phyloP scores from a whole-genome alignment of 345 rosid species.

The Kandelia obovata region DNA sequence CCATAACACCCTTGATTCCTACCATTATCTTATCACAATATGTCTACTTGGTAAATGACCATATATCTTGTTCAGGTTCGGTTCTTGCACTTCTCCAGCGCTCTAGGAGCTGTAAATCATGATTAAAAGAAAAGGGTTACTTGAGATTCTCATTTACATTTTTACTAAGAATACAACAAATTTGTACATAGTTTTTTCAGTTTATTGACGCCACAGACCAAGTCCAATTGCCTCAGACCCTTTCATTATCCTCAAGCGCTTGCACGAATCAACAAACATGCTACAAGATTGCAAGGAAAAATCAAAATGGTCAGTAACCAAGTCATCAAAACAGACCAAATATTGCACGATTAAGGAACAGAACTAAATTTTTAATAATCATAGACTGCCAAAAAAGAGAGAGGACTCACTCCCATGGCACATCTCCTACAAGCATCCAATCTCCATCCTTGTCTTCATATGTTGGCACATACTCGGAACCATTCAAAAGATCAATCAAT shows the following conservation, averaged over 20 bases:
- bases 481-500: constrained; percentile 65
- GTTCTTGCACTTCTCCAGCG: constrained; percentile 74
- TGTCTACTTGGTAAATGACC: not conserved
- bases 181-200: too few species aligned
- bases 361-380: too few species aligned
- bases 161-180: not conserved
- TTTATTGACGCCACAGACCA: constrained; percentile 37
- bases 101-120: constrained; percentile 60
- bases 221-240: constrained; percentile 89
- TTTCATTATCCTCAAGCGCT: constrained; percentile 67
- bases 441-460: constrained; percentile 90
- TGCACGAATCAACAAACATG: constrained; percentile 79
- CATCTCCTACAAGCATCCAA: constrained; percentile 95
- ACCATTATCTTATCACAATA: constrained; percentile 10
- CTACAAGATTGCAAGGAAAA: constrained; percentile 21
- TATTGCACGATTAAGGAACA: too few species aligned
- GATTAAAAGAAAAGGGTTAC: not conserved
- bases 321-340: not conserved
- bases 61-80: constrained; percentile 42
- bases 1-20: not conserved
- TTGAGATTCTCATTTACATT: not conserved
- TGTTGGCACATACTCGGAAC: constrained; percentile 77
- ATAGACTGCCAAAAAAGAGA: not conserved
- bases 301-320: too few species aligned
- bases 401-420: constrained; percentile 77